Base-by-base conservation (phyloP, 208 protist genomes). In the Trypanosoma avium region DNA sequence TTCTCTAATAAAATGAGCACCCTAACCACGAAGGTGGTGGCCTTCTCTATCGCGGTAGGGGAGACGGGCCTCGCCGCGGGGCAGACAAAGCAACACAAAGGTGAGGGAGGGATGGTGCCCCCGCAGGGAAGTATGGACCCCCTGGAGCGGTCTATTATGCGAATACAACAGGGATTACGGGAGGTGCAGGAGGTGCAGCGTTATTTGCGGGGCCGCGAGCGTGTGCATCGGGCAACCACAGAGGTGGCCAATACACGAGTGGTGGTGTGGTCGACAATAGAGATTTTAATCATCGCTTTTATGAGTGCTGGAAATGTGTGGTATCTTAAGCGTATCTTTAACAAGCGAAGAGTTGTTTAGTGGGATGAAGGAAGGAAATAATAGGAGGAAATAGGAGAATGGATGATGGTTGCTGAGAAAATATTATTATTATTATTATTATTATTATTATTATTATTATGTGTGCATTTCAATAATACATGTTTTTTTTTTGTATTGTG, bases 1-100 rank as follows among this genome's bases (percentile, higher is more conserved):
- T 95, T 97, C 53, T 84, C 71, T 12, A 97, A 97, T 67, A 72
- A 57, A 32, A 96, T 97, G 86, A 91, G 83, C 61, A 92, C 78
- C 7, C 10, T 95, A 0, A 89, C 84, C 3, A 38, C 36, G 19
- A 97, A 97, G 67, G 75, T 90, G 26, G 88, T 97, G 15, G 61
- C 82, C 15, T 91, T 97, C 57, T 78, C 75, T 3, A 77, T 96
- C 9, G 33, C 75, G 10, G 77, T 90, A 17, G 81, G 76, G 36
- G 65, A 69, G 4, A 29, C 26, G 19, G 24, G 13, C 46, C 0
- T 58, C 56, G 59, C 49, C 26, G 49, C 32, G 36, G 38, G 56
- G 47, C 19, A 15, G 53, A 66, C 5, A 13, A 59, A n/a, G n/a
- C n/a, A n/a, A n/a, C n/a, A n/a, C n/a, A n/a, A n/a, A n/a, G n/a